Base-by-base conservation (phyloP, 169 alveolate species). In the Plasmodium ovale region DNA sequence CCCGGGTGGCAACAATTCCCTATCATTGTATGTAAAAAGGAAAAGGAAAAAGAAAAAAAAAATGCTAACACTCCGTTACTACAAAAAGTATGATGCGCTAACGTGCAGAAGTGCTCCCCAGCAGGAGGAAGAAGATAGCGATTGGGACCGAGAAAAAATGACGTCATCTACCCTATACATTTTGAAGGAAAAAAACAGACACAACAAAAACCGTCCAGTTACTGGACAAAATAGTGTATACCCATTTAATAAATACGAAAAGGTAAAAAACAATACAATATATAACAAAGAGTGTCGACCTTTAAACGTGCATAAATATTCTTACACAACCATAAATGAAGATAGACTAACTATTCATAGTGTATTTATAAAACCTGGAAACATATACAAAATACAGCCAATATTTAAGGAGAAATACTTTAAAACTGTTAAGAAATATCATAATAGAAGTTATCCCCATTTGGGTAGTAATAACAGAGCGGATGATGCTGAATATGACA, bases 281-380 rank as follows among this genome's bases (percentile, higher is more conserved):
- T 47, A 19, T 42, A 10, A 44, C 9, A 44, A 73, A 58, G 54
- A 37, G 37, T 58, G 21, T 47, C 25, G 58, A 54, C 37, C 19
- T 44, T 37, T 73, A 37, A 73, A 73, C 31, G 44, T 44, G 10
- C 72, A 73, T 53, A 56, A 73, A 58, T 73, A 25, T 53, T 73
- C 87, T 14, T 73, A 73, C 39, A 73, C 87, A 23, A 47, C 12
- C 1, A 37, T 73, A n/a, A 62, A 64, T 31, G 69, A 73, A 73
- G 35, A 73, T 21, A 42, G 19, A 21, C 37, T 73, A 25, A 73
- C 51, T 47, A 73, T 73, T 27, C 3, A 37, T 19, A 73, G 87
- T 29, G 14, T 73, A 31, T 73, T 73, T 9, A 73, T 73, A 56
- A 73, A 73, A 47, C 87, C 87, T 23, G 21, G 58, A 14, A 73